Base-by-base conservation (phyloP, 1,284 basidiomycete species). In the Apiotrichum sp. region DNA sequence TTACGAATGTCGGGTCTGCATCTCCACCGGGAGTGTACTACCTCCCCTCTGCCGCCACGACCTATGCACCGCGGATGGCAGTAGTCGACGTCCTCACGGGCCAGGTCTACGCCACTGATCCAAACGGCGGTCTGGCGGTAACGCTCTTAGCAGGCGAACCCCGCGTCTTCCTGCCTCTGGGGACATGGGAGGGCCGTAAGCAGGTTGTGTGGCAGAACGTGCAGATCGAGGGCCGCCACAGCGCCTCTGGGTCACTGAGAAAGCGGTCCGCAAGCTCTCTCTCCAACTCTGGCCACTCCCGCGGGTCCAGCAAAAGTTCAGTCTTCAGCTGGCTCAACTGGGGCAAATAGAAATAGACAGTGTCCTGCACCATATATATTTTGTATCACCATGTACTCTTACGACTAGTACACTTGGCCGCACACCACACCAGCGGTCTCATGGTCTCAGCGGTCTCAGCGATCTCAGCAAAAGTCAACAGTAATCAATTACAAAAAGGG, bases 11-110 rank as follows among this genome's bases (percentile, higher is more conserved):
- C 34, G 87, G 87, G 39, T 73, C 77, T 7, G 69, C 66, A 40
- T 65, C 72, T 11, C 72, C 78, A 1, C 73, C 69, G 31, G 58
- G 64, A 4, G 66, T 65, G 6, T 55, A 70, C 14, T 61, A 69
- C 52, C 58, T 74, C 9, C 55, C 64, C 0, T 57, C 67, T 10
- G 32, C 46, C 0, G 61, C 65, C 13, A 72, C 79, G 0, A 74
- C 76, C 1, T 85, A 80, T 71, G 68, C 75, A 42, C 70, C 78
- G 0, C 75, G 78, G 43, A 78, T 83, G 63, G 73, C 67, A n/a
- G 74, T 88, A 8, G 79, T 87, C 32, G 85, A 88, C 62, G 78
- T 84, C 16, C 68, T 87, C 32, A 80, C 81, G 2, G 86, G 85
- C 66, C 77, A 73, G 33, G 72, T 70, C 44, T 71, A 80, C 51